Conservation (phyloP, 140 eudicot species). For the Ambrosia hybrid region DNA sequence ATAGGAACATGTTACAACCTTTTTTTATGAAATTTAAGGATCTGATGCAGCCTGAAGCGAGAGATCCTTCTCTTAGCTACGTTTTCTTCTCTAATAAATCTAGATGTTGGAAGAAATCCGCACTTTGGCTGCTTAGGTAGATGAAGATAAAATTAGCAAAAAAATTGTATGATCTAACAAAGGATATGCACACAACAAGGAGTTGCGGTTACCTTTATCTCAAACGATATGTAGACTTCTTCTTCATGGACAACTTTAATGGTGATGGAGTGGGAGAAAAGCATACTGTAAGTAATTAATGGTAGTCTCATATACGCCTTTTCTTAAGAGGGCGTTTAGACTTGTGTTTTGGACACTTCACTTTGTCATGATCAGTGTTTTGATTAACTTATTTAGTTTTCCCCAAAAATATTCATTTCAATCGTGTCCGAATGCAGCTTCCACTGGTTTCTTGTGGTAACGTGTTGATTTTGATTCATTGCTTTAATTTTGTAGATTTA, state of each 20-base stretch:
- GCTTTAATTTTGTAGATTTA: no score
- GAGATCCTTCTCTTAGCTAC: conserved; percentile 53
- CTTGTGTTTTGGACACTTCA: no score
- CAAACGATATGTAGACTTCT: conserved; percentile 69
- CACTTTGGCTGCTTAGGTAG: conserved; percentile 61
- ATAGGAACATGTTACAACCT: conserved; percentile 41
- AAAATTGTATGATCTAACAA: no score
- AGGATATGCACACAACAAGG: neutral
- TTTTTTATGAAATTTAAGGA: conserved; percentile 52
- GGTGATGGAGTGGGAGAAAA: conserved; percentile 12
- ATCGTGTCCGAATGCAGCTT: no score
- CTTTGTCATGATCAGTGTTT: no score
- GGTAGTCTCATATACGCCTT: neutral
- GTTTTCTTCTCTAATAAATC: conserved; percentile 52
- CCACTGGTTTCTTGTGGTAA: no score
- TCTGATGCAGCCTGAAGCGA: conserved; percentile 76
- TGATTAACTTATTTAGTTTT: no score
- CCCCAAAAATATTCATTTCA: no score
- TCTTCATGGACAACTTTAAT: conserved; percentile 47
- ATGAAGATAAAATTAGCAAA: conserved; percentile 7
- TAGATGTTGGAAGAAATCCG: conserved; percentile 72
- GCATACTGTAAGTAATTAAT: conserved; percentile 6
- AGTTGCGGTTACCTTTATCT: conserved; percentile 66
- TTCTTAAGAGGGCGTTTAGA: neutral
- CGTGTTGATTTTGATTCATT: no score